Percentiles rank a stretch among this genome's conserved stretches.
These are phyloP conservation scores for Sphagnum fallax DNA, from an alignment of 228 moss, liverwort and hornwort genomes.

Conservation along the genomic window DNA sequence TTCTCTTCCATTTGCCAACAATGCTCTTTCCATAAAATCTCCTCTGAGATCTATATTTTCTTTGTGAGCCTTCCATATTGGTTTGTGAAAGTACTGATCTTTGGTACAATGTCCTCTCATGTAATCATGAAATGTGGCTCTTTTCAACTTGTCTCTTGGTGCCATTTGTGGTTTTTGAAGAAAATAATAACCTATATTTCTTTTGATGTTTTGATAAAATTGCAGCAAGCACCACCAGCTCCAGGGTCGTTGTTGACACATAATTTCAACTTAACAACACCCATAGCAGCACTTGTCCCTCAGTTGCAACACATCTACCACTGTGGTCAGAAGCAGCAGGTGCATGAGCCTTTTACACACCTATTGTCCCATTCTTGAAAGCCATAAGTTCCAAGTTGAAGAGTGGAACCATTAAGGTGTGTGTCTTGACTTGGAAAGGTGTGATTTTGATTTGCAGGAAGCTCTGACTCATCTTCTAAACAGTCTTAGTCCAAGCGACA, in stretches of 20 bases:
- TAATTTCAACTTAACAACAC: slow-evolving; percentile 29
- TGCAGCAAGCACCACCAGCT: slow-evolving; percentile 1
- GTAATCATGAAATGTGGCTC: background rate
- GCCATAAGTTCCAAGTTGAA: background rate
- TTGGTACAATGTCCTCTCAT: background rate
- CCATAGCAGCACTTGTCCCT: slow-evolving; percentile 24
- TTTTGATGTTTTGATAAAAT: background rate
- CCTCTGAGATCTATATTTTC: no score
- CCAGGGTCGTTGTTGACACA: slow-evolving; percentile 24
- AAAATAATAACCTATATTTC: background rate
- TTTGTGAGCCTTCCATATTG: background rate
- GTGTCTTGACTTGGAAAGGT: background rate
- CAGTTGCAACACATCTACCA: slow-evolving; percentile 21
- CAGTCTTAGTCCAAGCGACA: slow-evolving; percentile 37
- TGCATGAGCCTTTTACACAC: background rate
- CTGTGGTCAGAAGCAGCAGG: background rate
- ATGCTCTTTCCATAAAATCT: no score
- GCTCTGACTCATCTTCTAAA: slow-evolving; percentile 40
- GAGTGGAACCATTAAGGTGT: background rate
- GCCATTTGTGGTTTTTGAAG: background rate
- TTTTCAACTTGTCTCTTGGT: background rate
- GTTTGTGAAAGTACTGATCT: background rate
- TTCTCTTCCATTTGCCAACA: no score
- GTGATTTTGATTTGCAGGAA: slow-evolving; percentile 26
- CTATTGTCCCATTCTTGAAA: no score